phyloP scores from a whole-genome alignment of 768 basidiomycete species.

The Boletellus ananiceps region DNA sequence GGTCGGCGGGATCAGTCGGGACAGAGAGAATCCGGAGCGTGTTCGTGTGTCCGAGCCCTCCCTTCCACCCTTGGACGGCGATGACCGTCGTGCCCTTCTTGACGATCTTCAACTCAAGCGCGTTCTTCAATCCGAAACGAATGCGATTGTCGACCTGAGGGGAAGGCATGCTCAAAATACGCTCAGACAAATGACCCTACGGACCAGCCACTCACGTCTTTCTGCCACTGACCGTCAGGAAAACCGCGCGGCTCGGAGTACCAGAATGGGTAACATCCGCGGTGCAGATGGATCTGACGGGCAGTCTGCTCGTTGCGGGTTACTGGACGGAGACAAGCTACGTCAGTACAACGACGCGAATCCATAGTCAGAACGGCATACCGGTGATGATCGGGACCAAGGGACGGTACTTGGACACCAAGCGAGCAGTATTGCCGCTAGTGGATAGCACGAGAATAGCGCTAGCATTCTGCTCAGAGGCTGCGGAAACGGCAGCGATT shows the following conservation, averaged over 20 bases:
- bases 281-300: constrained; percentile 94
- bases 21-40: constrained; percentile 81
- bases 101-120: constrained; percentile 80
- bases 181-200: neutral
- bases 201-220: constrained; percentile 59
- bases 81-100: constrained; percentile 84
- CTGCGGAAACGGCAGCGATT: constrained; percentile 92
- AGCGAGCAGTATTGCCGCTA: constrained; percentile 91
- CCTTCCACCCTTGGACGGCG: constrained; percentile 99
- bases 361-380: constrained; percentile 32
- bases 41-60: constrained; percentile 94
- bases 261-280: constrained; percentile 96
- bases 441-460: constrained; percentile 97
- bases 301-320: constrained; percentile 95
- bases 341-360: constrained; percentile 6
- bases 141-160: constrained; percentile 81
- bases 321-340: constrained; percentile 42
- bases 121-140: constrained; percentile 82
- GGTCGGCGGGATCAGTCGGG: constrained; percentile 74
- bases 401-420: constrained; percentile 96
- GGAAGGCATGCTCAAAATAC: constrained; percentile 8
- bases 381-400: constrained; percentile 91
- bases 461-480: constrained; percentile 89
- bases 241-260: constrained; percentile 93
- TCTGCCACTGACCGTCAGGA: constrained; percentile 91